A percentile compares a stretch with the other conserved stretches of the same genome.
Evolutionary conservation across 208 protist genomes (phyloP).

Genomic region (Leptomonas pyrrhocoris): DNA sequence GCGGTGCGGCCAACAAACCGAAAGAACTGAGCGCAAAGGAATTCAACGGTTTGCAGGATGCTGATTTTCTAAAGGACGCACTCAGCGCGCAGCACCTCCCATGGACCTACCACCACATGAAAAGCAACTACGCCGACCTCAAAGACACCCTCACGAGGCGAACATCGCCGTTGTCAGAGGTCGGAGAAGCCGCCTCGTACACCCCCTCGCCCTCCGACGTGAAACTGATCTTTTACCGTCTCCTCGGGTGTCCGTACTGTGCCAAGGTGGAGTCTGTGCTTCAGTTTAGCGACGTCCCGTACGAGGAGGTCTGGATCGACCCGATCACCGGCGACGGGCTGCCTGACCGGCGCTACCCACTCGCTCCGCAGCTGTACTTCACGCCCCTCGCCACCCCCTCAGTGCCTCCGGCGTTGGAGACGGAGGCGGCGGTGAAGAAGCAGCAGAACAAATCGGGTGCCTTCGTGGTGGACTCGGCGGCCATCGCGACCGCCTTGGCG

Average conservation of each 20-base stretch:
- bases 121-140: conserved; percentile 19
- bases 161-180: background rate
- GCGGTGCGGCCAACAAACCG: conserved; percentile 2
- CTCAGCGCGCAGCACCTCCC: conserved; percentile 53
- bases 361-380: conserved; percentile 79
- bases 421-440: background rate
- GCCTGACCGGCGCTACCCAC: conserved; percentile 62
- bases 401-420: background rate
- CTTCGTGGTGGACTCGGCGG: conserved; percentile 68
- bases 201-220: conserved; percentile 35
- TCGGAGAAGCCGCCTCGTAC: background rate
- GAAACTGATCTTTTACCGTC: conserved; percentile 64
- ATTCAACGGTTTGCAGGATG: conserved; percentile 74
- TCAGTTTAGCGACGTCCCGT: conserved; percentile 68
- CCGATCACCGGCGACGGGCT: conserved; percentile 68
- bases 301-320: conserved; percentile 67
- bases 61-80: conserved; percentile 40
- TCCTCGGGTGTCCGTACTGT: conserved; percentile 86
- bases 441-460: background rate
- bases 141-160: conserved; percentile 12
- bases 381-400: conserved; percentile 11
- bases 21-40: conserved; percentile 52
- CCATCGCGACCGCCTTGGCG: conserved; percentile 56
- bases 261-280: conserved; percentile 85
- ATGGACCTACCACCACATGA: conserved; percentile 41